Evolutionary conservation across 345 rosid genomes (phyloP).

Genomic region (Diplotaxis tenuifolia): DNA sequence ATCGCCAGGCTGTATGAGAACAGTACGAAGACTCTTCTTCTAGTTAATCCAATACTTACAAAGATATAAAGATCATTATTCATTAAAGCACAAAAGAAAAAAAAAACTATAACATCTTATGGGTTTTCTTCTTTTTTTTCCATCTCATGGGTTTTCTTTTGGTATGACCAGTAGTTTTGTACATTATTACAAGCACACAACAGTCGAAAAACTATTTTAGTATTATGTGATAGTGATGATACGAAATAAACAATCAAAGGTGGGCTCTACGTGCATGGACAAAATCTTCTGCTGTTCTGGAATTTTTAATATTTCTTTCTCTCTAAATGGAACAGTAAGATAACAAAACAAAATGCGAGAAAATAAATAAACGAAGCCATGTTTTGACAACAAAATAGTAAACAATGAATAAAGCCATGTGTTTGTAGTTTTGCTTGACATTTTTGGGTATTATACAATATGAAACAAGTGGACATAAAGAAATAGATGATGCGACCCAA

Average conservation of each 20-base stretch:
- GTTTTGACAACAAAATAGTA: background rate
- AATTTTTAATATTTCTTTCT: constrained; percentile 20
- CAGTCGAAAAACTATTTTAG: background rate
- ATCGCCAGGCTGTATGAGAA: too few relatives aligned
- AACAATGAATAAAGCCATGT: constrained; percentile 10
- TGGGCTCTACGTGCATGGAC: constrained; percentile 29
- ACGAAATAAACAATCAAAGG: constrained; percentile 9
- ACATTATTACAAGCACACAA: background rate
- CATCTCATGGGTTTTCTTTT: background rate
- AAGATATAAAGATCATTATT: background rate
- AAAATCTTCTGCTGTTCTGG: constrained; percentile 32
- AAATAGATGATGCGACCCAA: constrained; percentile 37
- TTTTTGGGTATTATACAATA: background rate
- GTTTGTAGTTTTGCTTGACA: constrained; percentile 1
- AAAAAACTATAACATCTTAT: background rate
- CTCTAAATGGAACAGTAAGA: background rate
- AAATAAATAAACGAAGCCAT: background rate
- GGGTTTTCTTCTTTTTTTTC: too few relatives aligned
- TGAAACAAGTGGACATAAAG: background rate
- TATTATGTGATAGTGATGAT: constrained; percentile 20
- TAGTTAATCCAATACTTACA: too few relatives aligned
- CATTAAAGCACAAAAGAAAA: background rate
- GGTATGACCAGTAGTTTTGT: background rate
- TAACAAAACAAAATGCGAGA: constrained; percentile 5
- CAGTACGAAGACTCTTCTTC: too few relatives aligned